These are phyloP conservation scores for Podaxis sp. DNA, from an alignment of 768 basidiomycete species.

Conservation along the genomic window DNA sequence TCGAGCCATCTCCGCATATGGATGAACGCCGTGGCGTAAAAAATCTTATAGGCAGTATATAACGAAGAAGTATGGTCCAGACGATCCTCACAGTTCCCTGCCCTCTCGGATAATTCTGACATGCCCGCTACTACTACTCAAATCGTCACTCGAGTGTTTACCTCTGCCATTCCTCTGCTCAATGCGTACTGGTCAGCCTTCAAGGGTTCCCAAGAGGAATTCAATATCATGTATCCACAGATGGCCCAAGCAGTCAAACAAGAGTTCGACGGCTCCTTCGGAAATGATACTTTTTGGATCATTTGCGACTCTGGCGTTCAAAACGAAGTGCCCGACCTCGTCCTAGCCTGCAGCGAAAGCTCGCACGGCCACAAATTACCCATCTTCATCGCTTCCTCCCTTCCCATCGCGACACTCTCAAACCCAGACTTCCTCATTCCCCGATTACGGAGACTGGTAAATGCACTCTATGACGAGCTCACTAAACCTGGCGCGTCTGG, in stretches of 20 bases:
- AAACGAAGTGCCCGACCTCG: constrained; percentile 27
- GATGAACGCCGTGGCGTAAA: background rate
- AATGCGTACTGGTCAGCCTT: background rate
- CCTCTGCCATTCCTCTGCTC: background rate
- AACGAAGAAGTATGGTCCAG: too few species aligned
- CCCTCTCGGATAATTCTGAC: background rate
- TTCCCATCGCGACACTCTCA: constrained; percentile 30
- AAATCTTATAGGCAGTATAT: background rate
- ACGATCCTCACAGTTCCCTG: too few species aligned
- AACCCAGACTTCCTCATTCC: constrained; percentile 23
- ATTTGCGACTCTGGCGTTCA: background rate
- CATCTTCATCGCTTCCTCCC: constrained; percentile 44
- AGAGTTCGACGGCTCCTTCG: background rate
- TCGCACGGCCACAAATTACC: constrained; percentile 44
- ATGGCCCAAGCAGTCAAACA: background rate
- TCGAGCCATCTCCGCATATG: background rate
- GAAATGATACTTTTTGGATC: constrained; percentile 4
- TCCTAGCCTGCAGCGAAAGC: constrained; percentile 47
- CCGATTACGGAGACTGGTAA: constrained; percentile 33
- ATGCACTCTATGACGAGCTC: constrained; percentile 33
- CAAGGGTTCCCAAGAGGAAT: constrained; percentile 2
- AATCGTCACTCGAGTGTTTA: background rate
- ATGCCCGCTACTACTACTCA: background rate
- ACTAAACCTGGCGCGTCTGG: constrained; percentile 8
- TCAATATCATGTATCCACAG: constrained; percentile 8